Conservation (phyloP, 2,329 filamentous ascomycete genomes). For the Fusarium sp. region DNA sequence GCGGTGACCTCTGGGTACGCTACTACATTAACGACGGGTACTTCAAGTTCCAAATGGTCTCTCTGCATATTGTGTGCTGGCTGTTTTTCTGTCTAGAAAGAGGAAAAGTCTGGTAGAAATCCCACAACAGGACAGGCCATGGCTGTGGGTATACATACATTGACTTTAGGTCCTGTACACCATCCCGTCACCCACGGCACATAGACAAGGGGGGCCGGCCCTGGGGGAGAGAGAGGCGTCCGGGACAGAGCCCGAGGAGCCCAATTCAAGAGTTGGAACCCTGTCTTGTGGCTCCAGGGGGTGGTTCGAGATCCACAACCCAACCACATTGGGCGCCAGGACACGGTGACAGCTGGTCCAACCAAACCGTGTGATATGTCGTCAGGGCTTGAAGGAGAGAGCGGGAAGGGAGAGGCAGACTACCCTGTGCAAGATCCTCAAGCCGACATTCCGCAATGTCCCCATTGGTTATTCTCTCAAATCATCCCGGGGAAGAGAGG, state of each 20-base stretch:
- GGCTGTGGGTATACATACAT: slow-evolving; percentile 25
- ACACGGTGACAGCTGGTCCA: slow-evolving; percentile 29
- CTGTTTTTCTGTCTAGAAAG: background rate
- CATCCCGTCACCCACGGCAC: background rate
- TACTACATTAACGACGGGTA: slow-evolving; percentile 27
- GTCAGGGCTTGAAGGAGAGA: background rate
- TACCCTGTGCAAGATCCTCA: background rate
- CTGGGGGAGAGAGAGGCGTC: slow-evolving; percentile 1
- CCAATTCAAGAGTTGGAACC: slow-evolving; percentile 39
- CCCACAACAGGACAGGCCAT: slow-evolving; percentile 10
- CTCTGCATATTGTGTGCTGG: slow-evolving; percentile 19
- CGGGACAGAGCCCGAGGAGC: slow-evolving; percentile 36
- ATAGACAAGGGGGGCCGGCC: background rate
- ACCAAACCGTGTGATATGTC: slow-evolving; percentile 27
- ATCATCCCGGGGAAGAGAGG: slow-evolving; percentile 1
- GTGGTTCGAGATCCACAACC: slow-evolving; percentile 42
- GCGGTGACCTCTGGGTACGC: slow-evolving; percentile 26
- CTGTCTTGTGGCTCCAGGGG: slow-evolving; percentile 28
- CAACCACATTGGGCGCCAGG: slow-evolving; percentile 35
- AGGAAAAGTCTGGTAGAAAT: slow-evolving; percentile 15
- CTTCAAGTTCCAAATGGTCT: slow-evolving; percentile 8
- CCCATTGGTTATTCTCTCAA: slow-evolving; percentile 16
- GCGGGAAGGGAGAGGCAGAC: slow-evolving; percentile 20
- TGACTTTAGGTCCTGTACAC: slow-evolving; percentile 12
- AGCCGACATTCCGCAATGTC: slow-evolving; percentile 21